Conservation (phyloP, 768 basidiomycete genomes). For the Hysterangium stoloniferum region DNA sequence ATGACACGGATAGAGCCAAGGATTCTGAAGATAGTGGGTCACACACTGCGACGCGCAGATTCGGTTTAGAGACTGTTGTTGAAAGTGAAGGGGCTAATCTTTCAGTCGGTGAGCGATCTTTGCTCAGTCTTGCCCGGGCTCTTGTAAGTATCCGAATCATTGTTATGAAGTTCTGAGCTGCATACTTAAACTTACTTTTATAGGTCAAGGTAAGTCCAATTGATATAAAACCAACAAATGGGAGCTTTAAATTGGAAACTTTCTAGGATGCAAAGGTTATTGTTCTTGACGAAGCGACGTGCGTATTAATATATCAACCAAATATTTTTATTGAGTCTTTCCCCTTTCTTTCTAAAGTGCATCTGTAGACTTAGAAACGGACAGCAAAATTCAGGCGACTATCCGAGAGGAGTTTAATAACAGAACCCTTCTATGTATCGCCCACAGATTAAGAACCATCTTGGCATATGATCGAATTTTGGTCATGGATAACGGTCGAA, state of each 20-base stretch:
- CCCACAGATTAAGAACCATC: slow-evolving; percentile 44
- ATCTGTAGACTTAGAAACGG: slow-evolving; percentile 40
- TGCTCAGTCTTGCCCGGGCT: slow-evolving; percentile 47
- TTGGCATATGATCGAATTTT: slow-evolving; percentile 59
- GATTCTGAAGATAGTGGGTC: background rate
- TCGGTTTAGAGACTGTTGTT: slow-evolving; percentile 43
- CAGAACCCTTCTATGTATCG: slow-evolving; percentile 46
- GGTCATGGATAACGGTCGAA: slow-evolving; percentile 56
- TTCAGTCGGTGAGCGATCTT: slow-evolving; percentile 38
- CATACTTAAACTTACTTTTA: slow-evolving; percentile 21
- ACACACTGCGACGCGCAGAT: slow-evolving; percentile 25
- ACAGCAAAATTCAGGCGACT: slow-evolving; percentile 46
- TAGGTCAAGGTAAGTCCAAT: slow-evolving; percentile 19
- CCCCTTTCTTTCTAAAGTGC: slow-evolving; percentile 22
- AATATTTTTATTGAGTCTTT: background rate
- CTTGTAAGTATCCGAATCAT: slow-evolving; percentile 35
- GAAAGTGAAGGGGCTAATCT: slow-evolving; percentile 48
- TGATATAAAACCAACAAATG: background rate
- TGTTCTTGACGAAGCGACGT: slow-evolving; percentile 33
- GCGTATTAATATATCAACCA: too few relatives aligned
- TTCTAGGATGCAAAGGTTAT: slow-evolving; percentile 30
- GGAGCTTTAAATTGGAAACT: slow-evolving; percentile 18
- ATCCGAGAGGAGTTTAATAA: slow-evolving; percentile 38
- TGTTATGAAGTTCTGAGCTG: slow-evolving; percentile 33
- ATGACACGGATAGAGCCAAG: slow-evolving; percentile 39